Evolutionary conservation across 192 early-diverging fungal genomes (phyloP).

Genomic region (Mortierella claussenii): DNA sequence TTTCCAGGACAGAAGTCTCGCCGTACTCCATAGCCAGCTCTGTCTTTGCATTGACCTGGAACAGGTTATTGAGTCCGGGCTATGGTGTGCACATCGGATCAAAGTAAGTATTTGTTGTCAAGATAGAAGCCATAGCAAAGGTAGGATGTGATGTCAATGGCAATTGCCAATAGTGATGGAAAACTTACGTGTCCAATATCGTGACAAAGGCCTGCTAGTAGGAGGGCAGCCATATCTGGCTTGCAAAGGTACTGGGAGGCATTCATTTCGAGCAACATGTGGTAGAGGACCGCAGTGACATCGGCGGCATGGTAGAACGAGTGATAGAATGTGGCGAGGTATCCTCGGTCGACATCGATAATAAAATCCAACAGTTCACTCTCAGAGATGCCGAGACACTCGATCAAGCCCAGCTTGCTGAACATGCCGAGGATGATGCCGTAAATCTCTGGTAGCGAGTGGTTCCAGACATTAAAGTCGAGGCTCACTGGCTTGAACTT

Average conservation of each 20-base stretch:
- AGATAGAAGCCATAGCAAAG: too few relatives aligned
- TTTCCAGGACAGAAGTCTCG: conserved; percentile 87
- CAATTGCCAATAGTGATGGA: too few relatives aligned
- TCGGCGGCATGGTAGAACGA: conserved; percentile 93
- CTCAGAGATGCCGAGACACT: conserved; percentile 65
- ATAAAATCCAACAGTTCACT: conserved; percentile 85
- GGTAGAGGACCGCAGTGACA: conserved; percentile 86
- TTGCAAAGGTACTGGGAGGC: conserved; percentile 72
- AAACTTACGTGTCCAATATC: conserved; percentile 88
- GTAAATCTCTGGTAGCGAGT: conserved; percentile 79
- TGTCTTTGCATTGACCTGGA: conserved; percentile 87
- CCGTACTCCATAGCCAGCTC: conserved; percentile 78
- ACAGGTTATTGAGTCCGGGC: conserved; percentile 94
- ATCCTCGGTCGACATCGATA: conserved; percentile 84
- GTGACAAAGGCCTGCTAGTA: conserved; percentile 90
- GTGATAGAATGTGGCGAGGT: conserved; percentile 90
- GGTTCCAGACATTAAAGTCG: conserved; percentile 71
- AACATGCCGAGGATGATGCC: conserved; percentile 88
- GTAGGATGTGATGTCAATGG: too few relatives aligned
- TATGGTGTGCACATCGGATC: too few relatives aligned
- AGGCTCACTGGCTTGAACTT: conserved; percentile 52
- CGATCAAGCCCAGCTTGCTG: conserved; percentile 68
- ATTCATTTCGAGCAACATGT: conserved; percentile 77
- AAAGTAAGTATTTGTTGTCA: too few relatives aligned
- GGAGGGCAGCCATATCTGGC: conserved; percentile 77